Conservation (phyloP, 2,329 filamentous ascomycete species). For the Colletotrichum abscissum region DNA sequence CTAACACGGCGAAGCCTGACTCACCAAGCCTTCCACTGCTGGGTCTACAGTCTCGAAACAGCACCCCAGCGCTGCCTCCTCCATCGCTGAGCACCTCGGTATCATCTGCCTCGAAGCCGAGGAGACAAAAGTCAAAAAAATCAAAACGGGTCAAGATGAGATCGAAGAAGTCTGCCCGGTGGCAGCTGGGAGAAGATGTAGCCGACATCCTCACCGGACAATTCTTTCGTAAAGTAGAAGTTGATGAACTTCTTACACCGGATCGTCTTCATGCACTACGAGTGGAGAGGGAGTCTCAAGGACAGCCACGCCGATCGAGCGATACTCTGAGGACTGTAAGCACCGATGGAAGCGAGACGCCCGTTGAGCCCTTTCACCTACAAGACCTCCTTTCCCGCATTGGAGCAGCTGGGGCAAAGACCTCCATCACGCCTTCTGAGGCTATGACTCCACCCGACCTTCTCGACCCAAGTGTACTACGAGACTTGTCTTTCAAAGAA, state of each 20-base stretch:
- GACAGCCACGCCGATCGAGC: conserved; percentile 40
- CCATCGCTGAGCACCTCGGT: conserved; percentile 45
- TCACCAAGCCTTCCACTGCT: conserved; percentile 18
- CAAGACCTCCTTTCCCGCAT: conserved; percentile 58
- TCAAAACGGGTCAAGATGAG: conserved; percentile 33
- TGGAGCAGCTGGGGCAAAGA: conserved; percentile 50
- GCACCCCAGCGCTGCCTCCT: conserved; percentile 37
- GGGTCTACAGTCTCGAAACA: conserved; percentile 39
- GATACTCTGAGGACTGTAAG: conserved; percentile 42
- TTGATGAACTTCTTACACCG: conserved; percentile 69
- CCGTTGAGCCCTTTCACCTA: conserved; percentile 62
- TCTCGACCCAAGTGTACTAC: conserved; percentile 38
- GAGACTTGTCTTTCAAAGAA: conserved; percentile 39
- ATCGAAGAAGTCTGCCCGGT: conserved; percentile 53
- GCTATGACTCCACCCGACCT: conserved; percentile 42
- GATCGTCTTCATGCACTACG: conserved; percentile 45
- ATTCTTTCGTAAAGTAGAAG: conserved; percentile 66
- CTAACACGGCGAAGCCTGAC: conserved; percentile 29
- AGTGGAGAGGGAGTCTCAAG: conserved; percentile 46
- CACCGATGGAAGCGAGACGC: conserved; percentile 51
- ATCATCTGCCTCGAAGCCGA: conserved; percentile 47
- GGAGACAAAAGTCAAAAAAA: conserved; percentile 56
- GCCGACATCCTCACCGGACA: conserved; percentile 67
- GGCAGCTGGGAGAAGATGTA: conserved; percentile 67
- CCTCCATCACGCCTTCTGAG: conserved; percentile 42